Base-by-base conservation (phyloP, 495 filamentous ascomycete species). In the Penicillium ucsense region DNA sequence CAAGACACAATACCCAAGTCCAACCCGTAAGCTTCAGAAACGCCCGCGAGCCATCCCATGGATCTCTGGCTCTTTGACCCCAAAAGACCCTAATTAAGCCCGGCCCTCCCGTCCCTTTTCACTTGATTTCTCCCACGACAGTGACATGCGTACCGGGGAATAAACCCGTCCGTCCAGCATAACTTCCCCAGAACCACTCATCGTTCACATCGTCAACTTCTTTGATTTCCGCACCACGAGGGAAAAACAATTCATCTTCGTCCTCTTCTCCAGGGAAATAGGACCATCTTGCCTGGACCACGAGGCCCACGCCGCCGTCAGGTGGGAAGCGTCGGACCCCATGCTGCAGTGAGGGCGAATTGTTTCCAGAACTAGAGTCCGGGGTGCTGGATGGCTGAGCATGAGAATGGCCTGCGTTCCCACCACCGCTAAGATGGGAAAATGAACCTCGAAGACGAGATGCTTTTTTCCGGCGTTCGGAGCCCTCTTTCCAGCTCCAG, bases 141-240 rank as follows among this genome's bases (percentile, higher is more conserved):
- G 60, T 63, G 31, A 88, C 84, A 75, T 88, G 86, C 30, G 73
- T 67, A 20, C 81, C 79, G 4, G 88, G 88, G 62, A 94, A 90
- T 51, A 94, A 49, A 1, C 88, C 88, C 48, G 74, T 78, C 31
- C 61, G 66, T 11, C 86, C 87, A 60, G 84, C 83, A 73, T 94
- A 95, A 33, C 73, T 78, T 0, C 89, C 89, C 68, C 80, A 81
- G 46, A 72, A 86, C 88, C 88, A 95, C 62, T 94, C 88, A 35
- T 80, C 86, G 64, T 92, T 94, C 38, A 90, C 78, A 62, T 86
- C 82, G 64, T 86, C 80, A 33, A 80, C 80, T 71, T 95, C 89
- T 3, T 73, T 71, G 8, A 95, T 76, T 64, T 91, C 86, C 0
- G 89, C 88, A 4, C 84, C 82, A 47, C 79, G 83, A 3, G 89